phyloP scores from a whole-genome alignment of 2,329 filamentous ascomycete species.

The Blastomyces parvus region DNA sequence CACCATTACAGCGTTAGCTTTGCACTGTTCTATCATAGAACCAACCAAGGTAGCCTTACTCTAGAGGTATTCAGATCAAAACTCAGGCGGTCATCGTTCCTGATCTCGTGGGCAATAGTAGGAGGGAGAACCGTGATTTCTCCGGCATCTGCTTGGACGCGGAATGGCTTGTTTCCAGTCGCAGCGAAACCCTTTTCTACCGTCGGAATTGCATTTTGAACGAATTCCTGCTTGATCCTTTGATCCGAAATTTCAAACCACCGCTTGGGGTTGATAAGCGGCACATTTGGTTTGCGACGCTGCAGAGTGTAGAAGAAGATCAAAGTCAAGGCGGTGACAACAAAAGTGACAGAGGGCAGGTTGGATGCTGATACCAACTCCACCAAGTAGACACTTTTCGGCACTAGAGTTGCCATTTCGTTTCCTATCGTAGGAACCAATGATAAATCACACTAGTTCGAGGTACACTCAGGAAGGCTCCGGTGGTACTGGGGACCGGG shows the following conservation, averaged over 20 bases:
- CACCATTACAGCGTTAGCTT: neutral
- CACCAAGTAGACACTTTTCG: neutral
- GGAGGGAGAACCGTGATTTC: constrained; percentile 3
- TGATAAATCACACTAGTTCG: neutral
- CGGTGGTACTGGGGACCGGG: neutral
- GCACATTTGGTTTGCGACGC: neutral
- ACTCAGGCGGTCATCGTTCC: neutral
- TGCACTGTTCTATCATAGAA: neutral
- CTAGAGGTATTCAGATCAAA: neutral
- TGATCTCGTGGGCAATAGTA: neutral
- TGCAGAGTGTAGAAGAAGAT: constrained; percentile 2
- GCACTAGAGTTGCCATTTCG: constrained; percentile 1
- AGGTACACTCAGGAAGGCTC: too few relatives aligned
- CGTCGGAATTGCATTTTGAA: neutral
- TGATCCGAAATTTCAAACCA: constrained; percentile 3
- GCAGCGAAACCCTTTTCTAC: neutral
- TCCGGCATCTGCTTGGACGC: neutral
- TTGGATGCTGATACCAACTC: neutral
- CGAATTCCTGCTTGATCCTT: constrained; percentile 7
- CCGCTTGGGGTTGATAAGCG: constrained; percentile 3
- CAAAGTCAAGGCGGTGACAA: constrained; percentile 3
- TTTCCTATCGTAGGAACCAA: neutral
- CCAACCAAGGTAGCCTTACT: neutral
- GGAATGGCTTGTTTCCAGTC: constrained; percentile 8
- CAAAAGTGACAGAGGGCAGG: neutral